Evolutionary conservation across 208 protist genomes (phyloP), one percentile per base, ranked within the genome.

Genomic region (Trypanosoma theileri): DNA sequence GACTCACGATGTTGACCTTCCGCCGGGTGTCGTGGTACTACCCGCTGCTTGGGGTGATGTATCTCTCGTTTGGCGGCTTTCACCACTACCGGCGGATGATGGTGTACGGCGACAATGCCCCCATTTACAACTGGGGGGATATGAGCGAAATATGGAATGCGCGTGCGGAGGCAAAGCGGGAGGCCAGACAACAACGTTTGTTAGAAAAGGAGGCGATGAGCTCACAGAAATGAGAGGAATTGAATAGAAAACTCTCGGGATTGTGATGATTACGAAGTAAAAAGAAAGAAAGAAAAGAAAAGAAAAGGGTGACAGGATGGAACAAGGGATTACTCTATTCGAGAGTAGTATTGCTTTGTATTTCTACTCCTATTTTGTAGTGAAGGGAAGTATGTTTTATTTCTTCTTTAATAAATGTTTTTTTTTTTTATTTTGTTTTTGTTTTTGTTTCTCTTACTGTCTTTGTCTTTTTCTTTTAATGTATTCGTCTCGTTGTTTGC

Each of bases 61-160:
- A 92, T 65, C 71, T 95, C 26, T 81, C 82, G 10, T 95, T 88
- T 75, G 89, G 89, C 41, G 82, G 86, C 10, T 78, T 95, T 41
- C 89, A 95, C 63, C 89, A 95, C 77, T 95, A 95, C 77, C 66
- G 86, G 11, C 80, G 85, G 26, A 85, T 95, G 82, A 95, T 91
- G 89, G 67, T 95, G 59, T 86, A 88, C 74, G 84, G 86, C 31
- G 86, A 92, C 69, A 92, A 95, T 74, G 86, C 89, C 10, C 89
- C 89, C 0, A 77, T 95, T 12, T 91, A 90, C 59, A 84, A 91
- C 65, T 91, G 82, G 84, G 80, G 80, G 4, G 89, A 95, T 68
- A 80, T 87, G 63, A 75, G 65, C 7, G 89, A 74, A 59, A 72
- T 81, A 70, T 68, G 60, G 66, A 90, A 46, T 73, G 62, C 77